phyloP scores from a whole-genome alignment of 768 basidiomycete genomes.

The Coprinellus aureogranulatus region DNA sequence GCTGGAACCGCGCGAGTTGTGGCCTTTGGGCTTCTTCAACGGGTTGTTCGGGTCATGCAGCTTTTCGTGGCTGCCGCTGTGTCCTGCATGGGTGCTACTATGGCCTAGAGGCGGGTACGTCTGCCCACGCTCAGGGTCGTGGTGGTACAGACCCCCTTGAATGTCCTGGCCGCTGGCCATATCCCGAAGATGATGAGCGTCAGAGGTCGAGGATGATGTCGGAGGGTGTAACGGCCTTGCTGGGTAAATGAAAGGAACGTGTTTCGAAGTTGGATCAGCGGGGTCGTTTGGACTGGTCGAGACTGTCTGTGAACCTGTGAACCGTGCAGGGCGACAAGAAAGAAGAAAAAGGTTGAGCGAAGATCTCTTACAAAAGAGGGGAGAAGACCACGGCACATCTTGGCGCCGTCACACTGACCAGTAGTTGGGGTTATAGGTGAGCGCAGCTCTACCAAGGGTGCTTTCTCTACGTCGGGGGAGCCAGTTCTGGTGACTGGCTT shows the following conservation, averaged over 20 bases:
- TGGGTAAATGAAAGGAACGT: slow-evolving; percentile 11
- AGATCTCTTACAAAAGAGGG: not conserved
- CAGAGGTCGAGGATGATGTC: not conserved
- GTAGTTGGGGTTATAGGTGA: too few species aligned
- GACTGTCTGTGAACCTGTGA: too few species aligned
- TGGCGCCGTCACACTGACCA: not conserved
- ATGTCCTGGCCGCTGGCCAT: too few species aligned
- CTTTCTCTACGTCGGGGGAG: not conserved
- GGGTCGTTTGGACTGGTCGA: not conserved
- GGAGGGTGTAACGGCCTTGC: not conserved
- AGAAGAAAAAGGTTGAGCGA: not conserved
- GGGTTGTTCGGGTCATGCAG: not conserved
- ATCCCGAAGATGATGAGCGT: too few species aligned
- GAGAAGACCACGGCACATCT: not conserved
- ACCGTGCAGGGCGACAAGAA: not conserved
- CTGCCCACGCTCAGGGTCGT: slow-evolving; percentile 25
- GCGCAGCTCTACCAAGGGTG: too few species aligned
- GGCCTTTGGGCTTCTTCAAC: not conserved
- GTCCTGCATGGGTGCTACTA: not conserved
- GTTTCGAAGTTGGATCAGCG: not conserved
- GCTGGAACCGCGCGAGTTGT: slow-evolving; percentile 31
- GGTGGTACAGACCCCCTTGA: too few species aligned
- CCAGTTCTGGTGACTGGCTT: not conserved
- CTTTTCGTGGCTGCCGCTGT: slow-evolving; percentile 2
- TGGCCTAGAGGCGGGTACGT: not conserved